phyloP scores from a whole-genome alignment of 495 filamentous ascomycete genomes.

The Friedmanniomyces simplex region DNA sequence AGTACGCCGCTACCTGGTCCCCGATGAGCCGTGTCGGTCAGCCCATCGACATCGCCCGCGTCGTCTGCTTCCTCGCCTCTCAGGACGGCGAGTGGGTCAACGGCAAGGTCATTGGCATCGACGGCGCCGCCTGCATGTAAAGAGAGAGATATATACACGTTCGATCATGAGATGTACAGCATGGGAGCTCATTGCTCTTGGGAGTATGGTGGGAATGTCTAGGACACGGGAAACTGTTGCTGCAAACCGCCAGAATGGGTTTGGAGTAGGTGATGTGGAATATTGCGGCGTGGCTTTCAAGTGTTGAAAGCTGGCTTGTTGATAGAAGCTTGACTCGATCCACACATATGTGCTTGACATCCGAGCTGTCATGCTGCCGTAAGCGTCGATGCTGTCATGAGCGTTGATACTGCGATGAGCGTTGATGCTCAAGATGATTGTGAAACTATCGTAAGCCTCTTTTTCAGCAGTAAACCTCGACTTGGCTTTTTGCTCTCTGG shows the following conservation, averaged over 20 bases:
- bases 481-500: too few species aligned
- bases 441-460: too few species aligned
- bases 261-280: not conserved
- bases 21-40: slow-evolving; percentile 51
- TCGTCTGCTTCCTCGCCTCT: slow-evolving; percentile 53
- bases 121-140: slow-evolving; percentile 30
- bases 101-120: slow-evolving; percentile 43
- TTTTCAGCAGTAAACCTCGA: too few species aligned
- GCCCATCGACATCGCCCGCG: slow-evolving; percentile 54
- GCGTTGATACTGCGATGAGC: not conserved
- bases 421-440: too few species aligned
- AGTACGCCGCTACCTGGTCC: slow-evolving; percentile 46
- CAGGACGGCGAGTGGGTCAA: slow-evolving; percentile 60
- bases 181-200: not conserved
- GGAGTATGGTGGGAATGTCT: not conserved
- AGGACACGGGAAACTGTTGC: not conserved
- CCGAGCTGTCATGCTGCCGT: not conserved
- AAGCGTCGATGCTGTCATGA: not conserved
- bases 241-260: not conserved
- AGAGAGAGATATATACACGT: slow-evolving; percentile 14
- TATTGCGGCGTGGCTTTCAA: not conserved
- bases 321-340: not conserved
- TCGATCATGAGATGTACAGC: slow-evolving; percentile 2
- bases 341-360: too few species aligned
- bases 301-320: not conserved